phyloP scores from a whole-genome alignment of 1,284 basidiomycete genomes.

The Singerocomus inundabilis region DNA sequence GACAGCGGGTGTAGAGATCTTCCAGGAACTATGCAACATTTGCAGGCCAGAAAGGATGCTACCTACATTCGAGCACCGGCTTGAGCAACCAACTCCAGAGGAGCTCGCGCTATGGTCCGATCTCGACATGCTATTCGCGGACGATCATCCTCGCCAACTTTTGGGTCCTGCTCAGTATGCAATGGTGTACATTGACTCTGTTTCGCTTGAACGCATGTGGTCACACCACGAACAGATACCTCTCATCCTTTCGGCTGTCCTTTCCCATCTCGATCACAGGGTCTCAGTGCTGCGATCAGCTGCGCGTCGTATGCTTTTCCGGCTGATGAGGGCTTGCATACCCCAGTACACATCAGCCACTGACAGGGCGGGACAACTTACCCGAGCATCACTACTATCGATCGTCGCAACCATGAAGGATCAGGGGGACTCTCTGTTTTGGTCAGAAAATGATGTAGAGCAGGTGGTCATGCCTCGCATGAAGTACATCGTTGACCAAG shows the following conservation, averaged over 20 bases:
- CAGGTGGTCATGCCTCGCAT: constrained; percentile 63
- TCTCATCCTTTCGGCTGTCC: constrained; percentile 75
- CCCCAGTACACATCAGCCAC: constrained; percentile 66
- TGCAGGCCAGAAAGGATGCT: constrained; percentile 86
- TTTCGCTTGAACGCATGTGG: constrained; percentile 77
- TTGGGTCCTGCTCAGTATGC: constrained; percentile 86
- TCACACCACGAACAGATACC: constrained; percentile 73
- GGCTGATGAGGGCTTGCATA: constrained; percentile 76
- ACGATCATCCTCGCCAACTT: constrained; percentile 62
- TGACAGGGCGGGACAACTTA: constrained; percentile 50
- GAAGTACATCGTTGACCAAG: constrained; percentile 62
- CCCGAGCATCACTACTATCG: constrained; percentile 48
- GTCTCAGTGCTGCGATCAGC: constrained; percentile 67
- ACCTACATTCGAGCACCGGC: constrained; percentile 69
- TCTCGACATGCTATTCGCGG: constrained; percentile 70
- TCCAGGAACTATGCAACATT: constrained; percentile 81
- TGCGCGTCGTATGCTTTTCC: constrained; percentile 75
- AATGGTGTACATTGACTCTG: constrained; percentile 81
- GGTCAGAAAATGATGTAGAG: constrained; percentile 69
- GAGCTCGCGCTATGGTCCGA: constrained; percentile 74
- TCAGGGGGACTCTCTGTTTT: constrained; percentile 59
- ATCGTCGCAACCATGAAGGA: constrained; percentile 57
- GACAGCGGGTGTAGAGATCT: constrained; percentile 69
- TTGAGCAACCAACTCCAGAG: constrained; percentile 63
- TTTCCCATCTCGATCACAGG: constrained; percentile 83